A percentile compares a stretch with the other conserved stretches of the same genome.
Conservation (phyloP, 2,329 filamentous ascomycete genomes). For the Rhynchosporium agropyri region DNA sequence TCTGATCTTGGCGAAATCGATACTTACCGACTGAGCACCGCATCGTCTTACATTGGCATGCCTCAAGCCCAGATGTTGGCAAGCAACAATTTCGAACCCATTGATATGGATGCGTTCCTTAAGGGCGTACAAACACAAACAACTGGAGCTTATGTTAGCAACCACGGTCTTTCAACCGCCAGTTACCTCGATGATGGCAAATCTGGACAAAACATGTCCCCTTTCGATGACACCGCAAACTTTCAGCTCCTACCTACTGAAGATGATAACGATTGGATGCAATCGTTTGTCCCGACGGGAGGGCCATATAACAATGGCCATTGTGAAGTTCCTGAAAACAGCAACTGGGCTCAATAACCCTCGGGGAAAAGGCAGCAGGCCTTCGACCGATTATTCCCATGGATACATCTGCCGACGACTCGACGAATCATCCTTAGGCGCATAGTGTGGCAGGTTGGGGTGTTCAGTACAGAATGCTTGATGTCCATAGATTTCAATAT, state of each 20-base stretch:
- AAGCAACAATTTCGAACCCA: slow-evolving; percentile 50
- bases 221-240: slow-evolving; percentile 44
- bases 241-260: slow-evolving; percentile 49
- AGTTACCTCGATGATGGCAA: slow-evolving; percentile 44
- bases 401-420: slow-evolving; percentile 37
- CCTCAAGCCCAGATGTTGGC: slow-evolving; percentile 51
- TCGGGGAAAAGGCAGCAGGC: slow-evolving; percentile 42
- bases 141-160: slow-evolving; percentile 25
- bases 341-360: slow-evolving; percentile 43
- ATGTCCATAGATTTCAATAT: slow-evolving; percentile 37
- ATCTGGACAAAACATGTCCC: slow-evolving; percentile 46
- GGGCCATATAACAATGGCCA: slow-evolving; percentile 27
- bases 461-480: slow-evolving; percentile 19
- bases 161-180: slow-evolving; percentile 32
- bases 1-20: slow-evolving; percentile 48
- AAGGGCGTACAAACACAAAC: slow-evolving; percentile 42
- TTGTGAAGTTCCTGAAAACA: slow-evolving; percentile 36
- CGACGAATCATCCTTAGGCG: slow-evolving; percentile 30
- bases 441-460: slow-evolving; percentile 27
- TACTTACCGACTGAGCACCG: slow-evolving; percentile 52
- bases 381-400: slow-evolving; percentile 38
- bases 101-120: slow-evolving; percentile 60
- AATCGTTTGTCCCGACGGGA: slow-evolving; percentile 41
- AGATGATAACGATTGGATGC: slow-evolving; percentile 53
- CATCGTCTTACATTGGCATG: slow-evolving; percentile 52